phyloP scores from a whole-genome alignment of 495 filamentous ascomycete species.

The Penicillium tannophilum region DNA sequence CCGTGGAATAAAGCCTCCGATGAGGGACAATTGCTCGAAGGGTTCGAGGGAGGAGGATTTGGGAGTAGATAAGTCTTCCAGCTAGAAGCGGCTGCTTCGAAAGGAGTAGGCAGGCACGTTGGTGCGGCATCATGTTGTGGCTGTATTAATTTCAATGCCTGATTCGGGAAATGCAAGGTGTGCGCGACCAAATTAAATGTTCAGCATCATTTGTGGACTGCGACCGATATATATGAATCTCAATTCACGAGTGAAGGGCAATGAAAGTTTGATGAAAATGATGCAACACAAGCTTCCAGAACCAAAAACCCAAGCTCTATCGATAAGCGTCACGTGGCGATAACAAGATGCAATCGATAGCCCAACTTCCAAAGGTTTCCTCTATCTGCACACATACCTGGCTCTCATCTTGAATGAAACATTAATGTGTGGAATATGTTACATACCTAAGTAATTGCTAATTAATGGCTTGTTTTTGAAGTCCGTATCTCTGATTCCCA shows the following conservation, averaged over 20 bases:
- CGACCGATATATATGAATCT: background rate
- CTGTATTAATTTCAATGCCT: background rate
- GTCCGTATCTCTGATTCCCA: too few species aligned
- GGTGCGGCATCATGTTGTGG: slow-evolving; percentile 23
- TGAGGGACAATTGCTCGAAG: slow-evolving; percentile 31
- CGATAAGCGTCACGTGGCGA: slow-evolving; percentile 18
- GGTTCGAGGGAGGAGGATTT: slow-evolving; percentile 32
- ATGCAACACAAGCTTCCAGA: background rate
- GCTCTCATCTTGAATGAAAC: too few species aligned
- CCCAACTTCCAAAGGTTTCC: too few species aligned
- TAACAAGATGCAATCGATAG: background rate
- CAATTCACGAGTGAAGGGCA: background rate
- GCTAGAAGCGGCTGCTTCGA: slow-evolving; percentile 16
- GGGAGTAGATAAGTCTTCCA: slow-evolving; percentile 7
- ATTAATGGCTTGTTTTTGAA: too few species aligned
- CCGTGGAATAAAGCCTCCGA: slow-evolving; percentile 40
- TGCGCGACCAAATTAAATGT: background rate
- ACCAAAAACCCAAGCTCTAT: slow-evolving; percentile 4
- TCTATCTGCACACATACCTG: too few species aligned
- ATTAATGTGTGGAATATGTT: too few species aligned
- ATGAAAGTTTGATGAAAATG: background rate
- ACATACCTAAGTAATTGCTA: too few species aligned
- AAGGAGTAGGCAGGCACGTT: slow-evolving; percentile 26
- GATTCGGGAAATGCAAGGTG: background rate
- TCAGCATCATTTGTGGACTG: background rate